Evolutionary conservation across 768 basidiomycete genomes (phyloP), one percentile per base, ranked within the genome.

Genomic region (Boletus eberwhitei): DNA sequence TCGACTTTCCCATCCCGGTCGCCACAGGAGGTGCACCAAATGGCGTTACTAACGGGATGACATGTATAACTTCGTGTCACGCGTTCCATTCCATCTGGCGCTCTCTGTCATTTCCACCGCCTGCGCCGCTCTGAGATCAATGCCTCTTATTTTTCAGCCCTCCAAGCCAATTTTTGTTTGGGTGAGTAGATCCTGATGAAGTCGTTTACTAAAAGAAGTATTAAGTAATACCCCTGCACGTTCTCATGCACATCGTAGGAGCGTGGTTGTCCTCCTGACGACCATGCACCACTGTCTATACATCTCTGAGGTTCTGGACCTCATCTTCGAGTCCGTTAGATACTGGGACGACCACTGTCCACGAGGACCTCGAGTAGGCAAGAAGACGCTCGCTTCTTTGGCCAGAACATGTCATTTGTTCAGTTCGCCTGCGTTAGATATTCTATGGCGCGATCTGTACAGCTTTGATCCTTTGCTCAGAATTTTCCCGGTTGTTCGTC

Each of bases 271-370:
- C 35, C 47, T 17, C 8, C 24, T 37, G 32, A 37, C 35, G 2
- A 24, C 22, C 31, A 97, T 76, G 14, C 92, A 62, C 31, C 45
- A 37, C 21, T 62, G 48, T 58, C 45, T 61, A 17, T 31, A 7
- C 32, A 43, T 62, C 37, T 46, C 51, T 22, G 60, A 61, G n/a
- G n/a, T 61, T 5, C 48, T 62, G n/a, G 4, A 0, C n/a, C 45
- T 54, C 43, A 38, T 53, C 52, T 48, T 61, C 32, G 12, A 53
- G 9, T 50, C 26, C 29, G 32, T 43, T 8, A 8, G 14, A 32
- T 29, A n/a, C 19, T n/a, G 16, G 13, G 57, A 59, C 19, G 45
- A 43, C 11, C 47, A 31, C 8, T 11, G 16, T n/a, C 22, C 34
- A 16, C 29, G n/a, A 2, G 39, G 21, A 21, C 32, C 40, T 19